phyloP scores from a whole-genome alignment of 1,284 basidiomycete species.

The Pseudozyma pruni region DNA sequence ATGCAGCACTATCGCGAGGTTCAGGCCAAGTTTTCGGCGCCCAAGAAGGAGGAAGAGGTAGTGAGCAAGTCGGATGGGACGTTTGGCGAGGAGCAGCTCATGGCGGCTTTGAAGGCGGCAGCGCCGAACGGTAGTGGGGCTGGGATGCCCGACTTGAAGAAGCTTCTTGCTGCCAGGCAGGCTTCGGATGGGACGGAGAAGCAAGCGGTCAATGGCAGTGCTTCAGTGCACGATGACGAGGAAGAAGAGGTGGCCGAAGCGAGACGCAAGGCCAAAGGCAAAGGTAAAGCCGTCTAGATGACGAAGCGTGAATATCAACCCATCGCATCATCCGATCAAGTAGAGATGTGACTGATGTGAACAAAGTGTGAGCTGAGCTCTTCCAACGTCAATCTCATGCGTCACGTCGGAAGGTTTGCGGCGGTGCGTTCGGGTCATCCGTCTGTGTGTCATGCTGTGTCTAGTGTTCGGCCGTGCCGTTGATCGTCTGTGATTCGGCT shows the following conservation, averaged over 20 bases:
- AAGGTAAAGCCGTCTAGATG: slow-evolving; percentile 19
- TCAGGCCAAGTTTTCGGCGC: slow-evolving; percentile 75
- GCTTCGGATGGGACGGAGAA: not conserved
- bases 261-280: slow-evolving; percentile 21
- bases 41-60: slow-evolving; percentile 21
- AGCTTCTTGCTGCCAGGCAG: slow-evolving; percentile 3
- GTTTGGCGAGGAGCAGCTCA: slow-evolving; percentile 14
- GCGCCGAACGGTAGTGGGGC: slow-evolving; percentile 2
- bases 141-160: slow-evolving; percentile 4
- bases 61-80: not conserved
- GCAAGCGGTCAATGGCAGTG: not conserved
- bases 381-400: too few relatives aligned
- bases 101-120: slow-evolving; percentile 13
- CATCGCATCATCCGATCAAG: too few relatives aligned
- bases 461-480: too few relatives aligned
- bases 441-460: too few relatives aligned
- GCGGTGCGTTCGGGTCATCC: too few relatives aligned
- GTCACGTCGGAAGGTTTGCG: too few relatives aligned
- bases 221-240: not conserved
- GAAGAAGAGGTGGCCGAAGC: slow-evolving; percentile 12
- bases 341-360: too few relatives aligned
- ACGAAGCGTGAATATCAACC: not conserved
- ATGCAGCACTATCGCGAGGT: slow-evolving; percentile 86
- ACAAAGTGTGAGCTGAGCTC: too few relatives aligned
- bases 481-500: too few relatives aligned